Evolutionary conservation across 352 stramenopile species (phyloP).

Genomic region (Pythium sp.): DNA sequence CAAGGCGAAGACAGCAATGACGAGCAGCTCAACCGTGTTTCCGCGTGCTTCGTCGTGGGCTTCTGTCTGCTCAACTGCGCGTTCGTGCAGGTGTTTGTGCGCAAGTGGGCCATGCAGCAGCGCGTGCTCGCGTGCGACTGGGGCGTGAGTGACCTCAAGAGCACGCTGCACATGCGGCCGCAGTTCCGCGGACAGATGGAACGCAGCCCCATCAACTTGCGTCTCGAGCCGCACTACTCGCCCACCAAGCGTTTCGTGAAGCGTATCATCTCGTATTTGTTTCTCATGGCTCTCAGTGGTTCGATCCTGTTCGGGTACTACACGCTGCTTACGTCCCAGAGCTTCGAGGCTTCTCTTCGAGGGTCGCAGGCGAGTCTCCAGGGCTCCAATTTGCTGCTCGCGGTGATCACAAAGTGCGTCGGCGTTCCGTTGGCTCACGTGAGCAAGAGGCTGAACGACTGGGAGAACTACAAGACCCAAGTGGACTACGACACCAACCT

Average conservation of each 20-base stretch:
- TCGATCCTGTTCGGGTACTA: constrained; percentile 30
- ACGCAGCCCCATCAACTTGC: constrained; percentile 52
- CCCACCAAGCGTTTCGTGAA: constrained; percentile 28
- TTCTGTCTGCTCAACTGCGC: constrained; percentile 54
- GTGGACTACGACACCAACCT: constrained; percentile 63
- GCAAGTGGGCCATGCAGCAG: constrained; percentile 62
- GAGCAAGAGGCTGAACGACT: constrained; percentile 44
- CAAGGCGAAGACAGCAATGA: neutral
- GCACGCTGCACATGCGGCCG: constrained; percentile 26
- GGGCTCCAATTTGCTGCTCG: constrained; percentile 32
- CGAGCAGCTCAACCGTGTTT: neutral
- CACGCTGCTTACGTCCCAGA: constrained; percentile 32
- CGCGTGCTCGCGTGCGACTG: constrained; percentile 38
- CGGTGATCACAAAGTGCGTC: constrained; percentile 40
- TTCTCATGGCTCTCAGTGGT: constrained; percentile 25
- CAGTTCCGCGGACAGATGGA: constrained; percentile 56
- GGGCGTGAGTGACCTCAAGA: constrained; percentile 37
- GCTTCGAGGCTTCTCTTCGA: constrained; percentile 23
- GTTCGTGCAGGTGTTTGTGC: constrained; percentile 47
- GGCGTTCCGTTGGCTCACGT: constrained; percentile 23
- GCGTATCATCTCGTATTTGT: constrained; percentile 22
- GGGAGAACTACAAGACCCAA: constrained; percentile 76
- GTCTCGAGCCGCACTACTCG: constrained; percentile 48
- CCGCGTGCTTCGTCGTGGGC: constrained; percentile 14
- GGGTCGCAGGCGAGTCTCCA: constrained; percentile 24